Base-by-base conservation (phyloP, 176 grass and related monocot species). In the Ananas comosus region DNA sequence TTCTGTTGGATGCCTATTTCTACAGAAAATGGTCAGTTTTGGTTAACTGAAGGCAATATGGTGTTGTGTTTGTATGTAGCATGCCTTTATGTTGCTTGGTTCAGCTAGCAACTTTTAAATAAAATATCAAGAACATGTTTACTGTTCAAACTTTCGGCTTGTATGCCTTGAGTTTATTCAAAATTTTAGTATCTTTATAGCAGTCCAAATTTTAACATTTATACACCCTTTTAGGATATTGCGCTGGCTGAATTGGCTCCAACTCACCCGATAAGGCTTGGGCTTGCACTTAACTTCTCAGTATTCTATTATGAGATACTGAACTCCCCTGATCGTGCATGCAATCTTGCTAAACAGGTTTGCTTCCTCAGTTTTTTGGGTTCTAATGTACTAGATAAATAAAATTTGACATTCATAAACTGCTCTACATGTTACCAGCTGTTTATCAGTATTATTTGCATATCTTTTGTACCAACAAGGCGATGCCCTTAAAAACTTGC, bases 291-390 rank as follows among this genome's bases (percentile, higher is more conserved):
- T 48, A 86, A 86, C 74, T 86, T 86, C 48, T 86, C 83, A 25
- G 83, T 86, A 66, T 86, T 86, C 48, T 86, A 86, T 68, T 86
- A 86, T 78, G 83, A 86, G 53, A 86, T 86, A 24, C 75, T 86
- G 11, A 86, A 81, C 66, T 86, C 83, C 2, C 75, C 83, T 28
- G 83, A 86, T 48, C 79, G 83, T 2, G 83, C 83, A 74, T 86
- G 83, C 69, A 81, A 69, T 67, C 83, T 86, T 63, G 83, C 83
- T 53, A 86, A 86, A 66, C 79, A 86, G 79, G 83, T 86, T 86
- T 74, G 65, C 21, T 64, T 48, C 14, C 53, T 6, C 6, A 24
- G 8, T 49, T 42, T 8, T 65, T 50, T 17, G 66, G 0, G 6
- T 6, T 13, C 49, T 3, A 64, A 0, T 53, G 22, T 11, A 42